phyloP scores from a whole-genome alignment of 108 stramenopile species.

The Cyclotella cryptica region DNA sequence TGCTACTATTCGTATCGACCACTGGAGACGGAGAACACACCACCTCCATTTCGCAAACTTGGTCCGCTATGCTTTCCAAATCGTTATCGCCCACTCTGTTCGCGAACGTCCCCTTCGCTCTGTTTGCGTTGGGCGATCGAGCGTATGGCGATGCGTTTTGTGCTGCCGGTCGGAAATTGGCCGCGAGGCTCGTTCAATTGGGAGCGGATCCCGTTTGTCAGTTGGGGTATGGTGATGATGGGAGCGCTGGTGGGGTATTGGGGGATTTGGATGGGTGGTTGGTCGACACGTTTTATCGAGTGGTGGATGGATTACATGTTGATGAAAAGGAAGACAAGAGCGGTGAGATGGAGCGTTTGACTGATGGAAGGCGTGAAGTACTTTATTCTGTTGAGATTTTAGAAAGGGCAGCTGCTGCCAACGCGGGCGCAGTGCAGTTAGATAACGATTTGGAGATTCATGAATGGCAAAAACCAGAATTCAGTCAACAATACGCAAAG shows the following conservation, averaged over 20 bases:
- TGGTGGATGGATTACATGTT: constrained; percentile 9
- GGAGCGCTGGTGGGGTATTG: constrained; percentile 80
- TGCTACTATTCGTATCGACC: constrained; percentile 80
- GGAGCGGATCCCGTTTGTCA: constrained; percentile 63
- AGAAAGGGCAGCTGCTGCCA: background rate
- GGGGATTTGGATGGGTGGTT: constrained; percentile 86
- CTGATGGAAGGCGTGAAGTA: background rate
- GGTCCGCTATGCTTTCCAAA: constrained; percentile 67
- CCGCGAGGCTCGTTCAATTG: constrained; percentile 77
- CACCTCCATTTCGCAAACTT: constrained; percentile 71
- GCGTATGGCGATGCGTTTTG: constrained; percentile 86
- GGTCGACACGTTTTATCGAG: constrained; percentile 47
- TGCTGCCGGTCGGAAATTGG: constrained; percentile 86
- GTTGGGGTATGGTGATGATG: constrained; percentile 89
- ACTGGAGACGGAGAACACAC: constrained; percentile 89
- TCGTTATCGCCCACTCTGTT: constrained; percentile 60
- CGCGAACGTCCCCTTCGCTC: constrained; percentile 56
- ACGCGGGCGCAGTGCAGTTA: background rate
- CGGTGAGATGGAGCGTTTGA: background rate
- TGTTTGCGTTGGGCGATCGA: constrained; percentile 87
- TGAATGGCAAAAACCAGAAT: constrained; percentile 59
- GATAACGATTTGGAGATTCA: background rate
- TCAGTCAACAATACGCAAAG: constrained; percentile 51
- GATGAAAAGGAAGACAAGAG: background rate
- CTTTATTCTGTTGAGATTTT: constrained; percentile 2